These are phyloP conservation scores for Knufia petricola DNA, from an alignment of 2,329 filamentous ascomycete species.

Conservation along the genomic window DNA sequence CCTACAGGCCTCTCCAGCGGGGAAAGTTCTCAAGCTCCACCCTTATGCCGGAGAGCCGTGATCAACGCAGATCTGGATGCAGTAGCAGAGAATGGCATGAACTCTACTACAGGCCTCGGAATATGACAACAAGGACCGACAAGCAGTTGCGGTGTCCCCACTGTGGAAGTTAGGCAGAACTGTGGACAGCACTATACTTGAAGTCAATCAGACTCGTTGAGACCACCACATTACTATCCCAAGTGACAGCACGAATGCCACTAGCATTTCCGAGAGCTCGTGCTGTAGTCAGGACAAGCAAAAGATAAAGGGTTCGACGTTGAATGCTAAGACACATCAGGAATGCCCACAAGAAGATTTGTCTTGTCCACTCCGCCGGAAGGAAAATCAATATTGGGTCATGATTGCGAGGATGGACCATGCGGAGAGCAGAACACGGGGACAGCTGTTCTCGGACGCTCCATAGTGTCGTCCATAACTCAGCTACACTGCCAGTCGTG, in stretches of 20 bases:
- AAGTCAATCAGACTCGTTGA: background rate
- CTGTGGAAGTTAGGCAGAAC: no score
- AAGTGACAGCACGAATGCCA: background rate
- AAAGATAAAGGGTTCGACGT: background rate
- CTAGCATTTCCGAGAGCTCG: background rate
- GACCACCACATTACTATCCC: background rate
- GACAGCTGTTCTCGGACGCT: background rate
- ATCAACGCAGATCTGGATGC: background rate
- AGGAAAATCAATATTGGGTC: background rate
- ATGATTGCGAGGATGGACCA: background rate
- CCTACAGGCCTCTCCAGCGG: no score
- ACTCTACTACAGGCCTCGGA: no score
- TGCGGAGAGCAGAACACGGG: background rate
- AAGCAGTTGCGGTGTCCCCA: no score
- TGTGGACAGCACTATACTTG: background rate
- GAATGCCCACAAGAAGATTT: background rate
- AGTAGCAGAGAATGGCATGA: no score
- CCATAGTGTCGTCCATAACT: background rate
- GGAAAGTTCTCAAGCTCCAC: no score
- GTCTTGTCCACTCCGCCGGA: slow-evolving; percentile 2
- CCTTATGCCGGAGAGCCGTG: no score
- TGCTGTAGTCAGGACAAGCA: background rate
- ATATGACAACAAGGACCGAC: no score
- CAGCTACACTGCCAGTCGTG: background rate
- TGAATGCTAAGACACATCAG: background rate